A percentile compares a stretch with the other conserved stretches of the same genome.
Evolutionary conservation across 2,329 filamentous ascomycete species (phyloP).

Genomic region (Tolypocladium album): DNA sequence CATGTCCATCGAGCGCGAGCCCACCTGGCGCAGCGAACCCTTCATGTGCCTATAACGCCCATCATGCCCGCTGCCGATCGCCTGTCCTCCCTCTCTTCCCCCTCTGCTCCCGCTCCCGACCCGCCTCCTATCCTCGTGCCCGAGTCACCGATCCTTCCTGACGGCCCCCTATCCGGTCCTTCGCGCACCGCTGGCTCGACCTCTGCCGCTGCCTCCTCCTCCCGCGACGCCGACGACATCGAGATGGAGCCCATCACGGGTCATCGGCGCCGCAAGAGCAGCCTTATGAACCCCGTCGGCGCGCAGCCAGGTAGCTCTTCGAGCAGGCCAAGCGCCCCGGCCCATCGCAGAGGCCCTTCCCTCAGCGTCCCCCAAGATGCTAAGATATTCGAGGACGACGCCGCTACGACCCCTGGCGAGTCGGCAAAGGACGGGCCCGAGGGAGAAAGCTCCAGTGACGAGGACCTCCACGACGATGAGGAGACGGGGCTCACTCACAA

Average conservation of each 20-base stretch:
- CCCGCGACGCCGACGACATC: conserved; percentile 27
- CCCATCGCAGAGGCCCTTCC: conserved; percentile 1
- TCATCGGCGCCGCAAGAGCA: conserved; percentile 46
- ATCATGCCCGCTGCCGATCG: conserved; percentile 5
- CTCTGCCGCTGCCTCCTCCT: conserved; percentile 7
- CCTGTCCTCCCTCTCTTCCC: not conserved
- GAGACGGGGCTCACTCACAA: conserved; percentile 74
- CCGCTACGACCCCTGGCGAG: conserved; percentile 12
- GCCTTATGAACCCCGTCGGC: conserved; percentile 32
- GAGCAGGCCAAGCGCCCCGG: not conserved
- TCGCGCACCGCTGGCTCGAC: conserved; percentile 1
- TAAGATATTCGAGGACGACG: conserved; percentile 35
- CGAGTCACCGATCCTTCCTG: not conserved
- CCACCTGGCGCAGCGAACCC: not conserved
- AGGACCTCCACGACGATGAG: conserved; percentile 74
- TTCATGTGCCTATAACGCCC: conserved; percentile 1
- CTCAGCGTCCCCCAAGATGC: conserved; percentile 24
- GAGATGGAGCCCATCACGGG: conserved; percentile 46
- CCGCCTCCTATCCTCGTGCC: not conserved
- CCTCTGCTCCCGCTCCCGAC: not conserved
- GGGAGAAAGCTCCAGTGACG: conserved; percentile 54
- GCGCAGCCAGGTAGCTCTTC: not conserved
- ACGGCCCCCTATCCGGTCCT: conserved; percentile 1
- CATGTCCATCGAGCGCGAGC: not conserved
- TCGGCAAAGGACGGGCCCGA: conserved; percentile 20